A percentile compares a stretch with the other conserved stretches of the same genome.
These are phyloP conservation scores for Marsdenia floribunda DNA, from an alignment of 257 asterid genomes.

Conservation along the genomic window DNA sequence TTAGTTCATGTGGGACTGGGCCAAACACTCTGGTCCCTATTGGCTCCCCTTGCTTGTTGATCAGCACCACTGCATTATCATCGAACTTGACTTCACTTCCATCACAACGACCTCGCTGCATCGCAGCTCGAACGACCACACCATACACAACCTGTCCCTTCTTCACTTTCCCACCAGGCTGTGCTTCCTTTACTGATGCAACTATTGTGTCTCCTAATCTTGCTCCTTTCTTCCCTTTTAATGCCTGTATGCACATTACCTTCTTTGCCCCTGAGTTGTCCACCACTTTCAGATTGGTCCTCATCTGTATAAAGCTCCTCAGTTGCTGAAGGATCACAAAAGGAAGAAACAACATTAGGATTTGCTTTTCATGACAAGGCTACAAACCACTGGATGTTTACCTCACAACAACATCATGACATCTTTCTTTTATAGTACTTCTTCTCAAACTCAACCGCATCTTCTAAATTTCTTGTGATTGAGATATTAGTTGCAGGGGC, in stretches of 20 bases:
- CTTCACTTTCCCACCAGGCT: slow-evolving; percentile 84
- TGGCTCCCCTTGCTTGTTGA: slow-evolving; percentile 90
- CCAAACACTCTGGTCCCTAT: slow-evolving; percentile 94
- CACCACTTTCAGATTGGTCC: slow-evolving; percentile 86
- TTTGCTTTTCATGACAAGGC: neutral
- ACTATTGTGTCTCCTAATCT: slow-evolving; percentile 81
- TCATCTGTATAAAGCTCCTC: slow-evolving; percentile 90
- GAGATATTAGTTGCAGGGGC: neutral
- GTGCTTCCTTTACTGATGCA: slow-evolving; percentile 90
- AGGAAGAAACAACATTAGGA: neutral
- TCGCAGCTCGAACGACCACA: slow-evolving; percentile 92
- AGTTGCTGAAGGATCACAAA: slow-evolving; percentile 51
- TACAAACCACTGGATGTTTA: slow-evolving; percentile 6
- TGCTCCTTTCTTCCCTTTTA: slow-evolving; percentile 88
- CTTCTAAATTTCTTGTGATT: neutral
- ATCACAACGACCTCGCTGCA: slow-evolving; percentile 82
- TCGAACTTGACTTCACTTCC: slow-evolving; percentile 91
- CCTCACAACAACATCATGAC: neutral
- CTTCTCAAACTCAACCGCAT: neutral
- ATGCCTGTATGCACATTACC: slow-evolving; percentile 87
- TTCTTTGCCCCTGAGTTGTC: slow-evolving; percentile 91
- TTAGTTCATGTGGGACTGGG: slow-evolving; percentile 89
- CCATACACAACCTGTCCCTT: slow-evolving; percentile 81
- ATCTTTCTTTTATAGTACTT: neutral
- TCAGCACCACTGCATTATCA: slow-evolving; percentile 82